These are phyloP conservation scores for Pleurotus salmoneostramineus DNA, from an alignment of 768 basidiomycete genomes.

Conservation along the genomic window DNA sequence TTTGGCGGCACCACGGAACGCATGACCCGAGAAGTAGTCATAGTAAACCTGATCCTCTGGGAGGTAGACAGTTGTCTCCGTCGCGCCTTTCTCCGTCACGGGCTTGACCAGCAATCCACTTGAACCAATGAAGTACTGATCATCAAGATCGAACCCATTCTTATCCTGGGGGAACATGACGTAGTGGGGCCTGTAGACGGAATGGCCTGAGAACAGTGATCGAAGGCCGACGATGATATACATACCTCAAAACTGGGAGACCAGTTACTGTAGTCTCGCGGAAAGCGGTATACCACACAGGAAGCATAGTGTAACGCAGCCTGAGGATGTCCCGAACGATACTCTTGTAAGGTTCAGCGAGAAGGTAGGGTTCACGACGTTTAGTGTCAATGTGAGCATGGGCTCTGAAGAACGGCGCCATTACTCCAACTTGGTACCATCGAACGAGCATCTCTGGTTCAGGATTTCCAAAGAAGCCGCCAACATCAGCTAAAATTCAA, in stretches of 20 bases:
- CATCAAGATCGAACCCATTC: slow-evolving; percentile 83
- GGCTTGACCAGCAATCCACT: slow-evolving; percentile 93
- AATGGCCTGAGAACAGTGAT: neutral
- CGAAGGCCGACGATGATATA: neutral
- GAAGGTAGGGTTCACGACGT: slow-evolving; percentile 91
- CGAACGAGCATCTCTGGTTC: slow-evolving; percentile 91
- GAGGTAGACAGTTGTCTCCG: slow-evolving; percentile 73
- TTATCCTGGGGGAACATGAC: slow-evolving; percentile 89
- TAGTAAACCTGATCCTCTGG: slow-evolving; percentile 93
- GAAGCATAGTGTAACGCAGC: slow-evolving; percentile 82
- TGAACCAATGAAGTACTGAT: slow-evolving; percentile 89
- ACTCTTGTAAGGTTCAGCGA: slow-evolving; percentile 85
- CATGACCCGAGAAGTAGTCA: slow-evolving; percentile 76
- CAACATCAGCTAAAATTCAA: slow-evolving; percentile 76
- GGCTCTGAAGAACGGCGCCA: slow-evolving; percentile 97
- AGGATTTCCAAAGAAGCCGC: slow-evolving; percentile 98
- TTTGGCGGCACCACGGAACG: slow-evolving; percentile 62
- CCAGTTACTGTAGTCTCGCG: slow-evolving; percentile 81
- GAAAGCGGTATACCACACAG: slow-evolving; percentile 98
- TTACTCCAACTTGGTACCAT: slow-evolving; percentile 96
- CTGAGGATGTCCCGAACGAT: slow-evolving; percentile 77
- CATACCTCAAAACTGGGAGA: slow-evolving; percentile 77
- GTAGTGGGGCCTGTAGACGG: slow-evolving; percentile 78
- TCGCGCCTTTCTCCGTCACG: slow-evolving; percentile 70
- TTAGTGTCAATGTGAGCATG: slow-evolving; percentile 99